Percentiles rank a stretch among this genome's conserved stretches.
Conservation (phyloP, 2,329 filamentous ascomycete species). For the Cladosporium austrohemisphaericum region DNA sequence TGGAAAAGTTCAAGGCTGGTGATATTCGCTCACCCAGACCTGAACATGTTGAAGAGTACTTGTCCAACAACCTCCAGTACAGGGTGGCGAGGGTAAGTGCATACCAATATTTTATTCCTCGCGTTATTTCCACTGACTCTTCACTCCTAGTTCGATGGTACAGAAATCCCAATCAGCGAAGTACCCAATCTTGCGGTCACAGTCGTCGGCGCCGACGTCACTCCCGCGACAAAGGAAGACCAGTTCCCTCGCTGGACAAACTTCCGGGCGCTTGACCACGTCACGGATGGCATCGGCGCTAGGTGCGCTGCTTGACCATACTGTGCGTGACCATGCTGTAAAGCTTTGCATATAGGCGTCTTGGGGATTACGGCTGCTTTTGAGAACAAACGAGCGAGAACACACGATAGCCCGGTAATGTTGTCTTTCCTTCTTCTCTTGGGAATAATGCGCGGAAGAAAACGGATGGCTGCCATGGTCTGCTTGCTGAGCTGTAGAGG, state of each 20-base stretch:
- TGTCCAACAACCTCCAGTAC: conserved; percentile 34
- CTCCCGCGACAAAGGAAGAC: conserved; percentile 32
- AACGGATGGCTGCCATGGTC: too few relatives aligned
- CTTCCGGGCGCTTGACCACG: conserved; percentile 20
- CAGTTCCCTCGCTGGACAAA: conserved; percentile 38
- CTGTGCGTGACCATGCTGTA: not conserved
- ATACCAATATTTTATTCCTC: not conserved
- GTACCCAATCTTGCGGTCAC: conserved; percentile 38
- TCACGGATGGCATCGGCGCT: conserved; percentile 10
- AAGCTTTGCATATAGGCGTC: conserved; percentile 11
- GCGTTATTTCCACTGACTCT: not conserved
- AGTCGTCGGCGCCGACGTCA: conserved; percentile 38
- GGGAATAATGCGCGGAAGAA: too few relatives aligned
- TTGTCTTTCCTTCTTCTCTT: too few relatives aligned
- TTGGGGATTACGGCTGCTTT: too few relatives aligned
- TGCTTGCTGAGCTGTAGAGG: too few relatives aligned
- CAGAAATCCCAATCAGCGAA: conserved; percentile 30
- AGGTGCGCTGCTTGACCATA: conserved; percentile 2
- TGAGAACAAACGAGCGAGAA: too few relatives aligned
- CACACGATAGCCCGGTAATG: too few relatives aligned
- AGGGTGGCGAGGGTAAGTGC: conserved; percentile 29
- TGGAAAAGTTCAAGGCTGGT: conserved; percentile 32
- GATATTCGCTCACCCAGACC: conserved; percentile 30
- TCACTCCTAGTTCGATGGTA: conserved; percentile 34
- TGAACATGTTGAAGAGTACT: conserved; percentile 28